Evolutionary conservation across 2,329 filamentous ascomycete species (phyloP).

Genomic region (Orbilia oligospora): DNA sequence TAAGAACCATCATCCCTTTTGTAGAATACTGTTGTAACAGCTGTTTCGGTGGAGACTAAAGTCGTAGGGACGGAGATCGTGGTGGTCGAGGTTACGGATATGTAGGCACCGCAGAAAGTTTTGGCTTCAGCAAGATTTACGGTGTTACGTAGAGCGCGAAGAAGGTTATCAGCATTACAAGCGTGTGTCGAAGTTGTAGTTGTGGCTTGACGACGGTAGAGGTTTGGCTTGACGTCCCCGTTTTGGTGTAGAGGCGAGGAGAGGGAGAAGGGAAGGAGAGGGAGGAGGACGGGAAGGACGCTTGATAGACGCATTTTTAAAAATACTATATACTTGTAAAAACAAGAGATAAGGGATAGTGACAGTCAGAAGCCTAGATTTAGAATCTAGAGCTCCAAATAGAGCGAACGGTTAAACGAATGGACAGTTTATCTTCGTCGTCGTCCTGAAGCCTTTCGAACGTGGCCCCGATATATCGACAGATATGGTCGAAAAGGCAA

Average conservation of each 20-base stretch:
- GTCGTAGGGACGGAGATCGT: neutral
- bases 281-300: neutral
- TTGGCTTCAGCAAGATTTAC: neutral
- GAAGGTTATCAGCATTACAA: conserved; percentile 24
- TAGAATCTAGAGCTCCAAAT: neutral
- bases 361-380: neutral
- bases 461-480: no score
- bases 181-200: neutral
- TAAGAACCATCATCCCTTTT: neutral
- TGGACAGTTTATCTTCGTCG: neutral
- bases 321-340: neutral
- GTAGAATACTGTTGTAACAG: conserved; percentile 9
- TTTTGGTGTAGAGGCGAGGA: neutral
- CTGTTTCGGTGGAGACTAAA: neutral
- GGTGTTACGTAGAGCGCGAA: conserved; percentile 17
- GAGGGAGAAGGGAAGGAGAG: neutral
- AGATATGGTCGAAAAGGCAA: neutral
- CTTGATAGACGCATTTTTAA: neutral
- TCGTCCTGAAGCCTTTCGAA: neutral
- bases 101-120: conserved; percentile 19
- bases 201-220: conserved; percentile 1
- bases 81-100: conserved; percentile 1
- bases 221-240: neutral
- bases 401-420: neutral
- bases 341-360: no score